phyloP scores from a whole-genome alignment of 2,329 filamentous ascomycete genomes.

The Paecilomyces fulvus region DNA sequence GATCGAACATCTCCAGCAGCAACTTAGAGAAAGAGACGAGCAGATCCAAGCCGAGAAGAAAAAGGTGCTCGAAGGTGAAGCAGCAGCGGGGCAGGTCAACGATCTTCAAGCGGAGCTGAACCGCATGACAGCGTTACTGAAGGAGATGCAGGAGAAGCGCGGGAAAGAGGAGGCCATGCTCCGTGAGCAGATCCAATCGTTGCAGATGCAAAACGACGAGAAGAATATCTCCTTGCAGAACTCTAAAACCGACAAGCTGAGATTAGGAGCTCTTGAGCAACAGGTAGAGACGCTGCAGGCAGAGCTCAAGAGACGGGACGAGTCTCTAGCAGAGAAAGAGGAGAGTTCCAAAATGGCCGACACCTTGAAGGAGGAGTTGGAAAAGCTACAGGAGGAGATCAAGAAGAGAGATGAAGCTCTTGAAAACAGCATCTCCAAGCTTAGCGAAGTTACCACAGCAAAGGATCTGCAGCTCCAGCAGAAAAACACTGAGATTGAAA shows the following conservation, averaged over 20 bases:
- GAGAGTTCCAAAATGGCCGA: constrained; percentile 24
- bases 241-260: constrained; percentile 11
- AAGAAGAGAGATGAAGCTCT: constrained; percentile 25
- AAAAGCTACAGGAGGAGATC: constrained; percentile 24
- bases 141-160: constrained; percentile 16
- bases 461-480: constrained; percentile 28
- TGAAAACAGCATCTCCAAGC: constrained; percentile 22
- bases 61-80: constrained; percentile 26
- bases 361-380: constrained; percentile 24
- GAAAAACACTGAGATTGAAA: constrained; percentile 29
- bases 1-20: constrained; percentile 22
- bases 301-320: constrained; percentile 18
- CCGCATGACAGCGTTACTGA: constrained; percentile 19
- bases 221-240: constrained; percentile 16
- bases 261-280: constrained; percentile 18
- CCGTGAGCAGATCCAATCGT: constrained; percentile 20
- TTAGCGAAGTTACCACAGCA: constrained; percentile 23
- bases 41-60: constrained; percentile 23
- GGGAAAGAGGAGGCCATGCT: constrained; percentile 14
- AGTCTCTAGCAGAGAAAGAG: constrained; percentile 13
- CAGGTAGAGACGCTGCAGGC: constrained; percentile 25
- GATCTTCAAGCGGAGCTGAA: constrained; percentile 32
- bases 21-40: constrained; percentile 25
- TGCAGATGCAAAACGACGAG: constrained; percentile 21
- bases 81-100: constrained; percentile 29